Base-by-base conservation (phyloP, 257 asterid genomes). In the Cordia subcordata region DNA sequence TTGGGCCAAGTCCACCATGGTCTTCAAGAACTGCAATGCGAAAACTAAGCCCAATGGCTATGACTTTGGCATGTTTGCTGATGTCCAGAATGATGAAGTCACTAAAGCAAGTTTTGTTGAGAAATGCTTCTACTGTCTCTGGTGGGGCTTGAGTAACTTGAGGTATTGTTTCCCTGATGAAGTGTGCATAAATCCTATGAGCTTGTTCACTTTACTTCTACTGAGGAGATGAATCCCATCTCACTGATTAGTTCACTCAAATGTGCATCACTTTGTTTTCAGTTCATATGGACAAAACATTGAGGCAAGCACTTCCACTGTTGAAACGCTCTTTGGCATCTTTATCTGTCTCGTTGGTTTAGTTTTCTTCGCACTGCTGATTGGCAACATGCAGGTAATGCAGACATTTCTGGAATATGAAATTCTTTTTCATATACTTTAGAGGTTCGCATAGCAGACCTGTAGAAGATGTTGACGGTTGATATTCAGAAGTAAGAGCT, bases 341-440 rank as follows among this genome's bases (percentile, higher is more conserved):
- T 27, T 86, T 35, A 85, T 88, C 39, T 91, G 98, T 67, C 86
- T 91, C 8, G 55, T 79, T 79, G 96, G 98, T 23, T 71, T 91
- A 49, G 88, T 85, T 75, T 82, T 91, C 88, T 88, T 91, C 66
- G 76, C 93, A 1, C 70, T 85, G 63, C 80, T 91, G 56, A 91
- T 91, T 32, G 95, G 98, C 45, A 86, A 88, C 56, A 85, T 91
- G 75, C 98, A 91, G 96, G 98, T 90, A 72, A 9, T 16, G 0
- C 4, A 53, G 6, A 13, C 11, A 18, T 4, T 0, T 19, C 8
- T 19, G 50, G 54, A 17, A 21, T n/a, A n/a, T n/a, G n/a, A n/a
- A n/a, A n/a, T n/a, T n/a, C n/a, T n/a, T n/a, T n/a, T n/a, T n/a
- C n/a, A n/a, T n/a, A n/a, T n/a, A n/a, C n/a, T n/a, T n/a, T n/a